Conservation (phyloP, 2,329 filamentous ascomycete genomes). For the Metarhizium sp. region DNA sequence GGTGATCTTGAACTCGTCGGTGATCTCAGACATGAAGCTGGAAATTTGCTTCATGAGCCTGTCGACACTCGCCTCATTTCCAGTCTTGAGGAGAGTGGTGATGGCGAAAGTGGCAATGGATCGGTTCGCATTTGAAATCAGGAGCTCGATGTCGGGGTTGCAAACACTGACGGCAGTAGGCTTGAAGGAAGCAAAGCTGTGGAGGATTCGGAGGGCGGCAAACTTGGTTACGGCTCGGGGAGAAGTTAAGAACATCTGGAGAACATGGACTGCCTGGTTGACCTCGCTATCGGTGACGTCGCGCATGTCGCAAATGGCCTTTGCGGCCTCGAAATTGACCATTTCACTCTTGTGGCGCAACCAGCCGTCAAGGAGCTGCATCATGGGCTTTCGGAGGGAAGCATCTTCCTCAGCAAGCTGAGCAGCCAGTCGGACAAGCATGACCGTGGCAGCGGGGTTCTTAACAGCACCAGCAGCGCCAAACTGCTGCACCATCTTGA, state of each 20-base stretch:
- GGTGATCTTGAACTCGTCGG: constrained; percentile 99
- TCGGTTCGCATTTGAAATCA: constrained; percentile 94
- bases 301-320: constrained; percentile 91
- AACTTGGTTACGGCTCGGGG: constrained; percentile 96
- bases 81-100: constrained; percentile 94
- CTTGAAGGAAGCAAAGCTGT: constrained; percentile 95
- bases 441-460: constrained; percentile 84
- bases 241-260: constrained; percentile 94
- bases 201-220: constrained; percentile 88
- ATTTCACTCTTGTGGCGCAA: constrained; percentile 97
- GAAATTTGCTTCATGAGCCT: constrained; percentile 98
- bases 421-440: constrained; percentile 86
- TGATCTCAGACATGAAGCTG: constrained; percentile 97
- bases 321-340: constrained; percentile 98
- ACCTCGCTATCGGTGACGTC: constrained; percentile 90
- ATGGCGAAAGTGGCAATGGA: constrained; percentile 98
- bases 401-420: constrained; percentile 91
- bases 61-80: constrained; percentile 94
- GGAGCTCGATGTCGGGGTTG: constrained; percentile 93
- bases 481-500: constrained; percentile 99
- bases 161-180: constrained; percentile 84
- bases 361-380: constrained; percentile 93
- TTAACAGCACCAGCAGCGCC: constrained; percentile 85
- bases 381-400: constrained; percentile 88
- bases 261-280: constrained; percentile 82